Evolutionary conservation across 192 early-diverging fungal genomes (phyloP), one percentile per base, ranked within the genome.

Genomic region (Coemansia sp.): DNA sequence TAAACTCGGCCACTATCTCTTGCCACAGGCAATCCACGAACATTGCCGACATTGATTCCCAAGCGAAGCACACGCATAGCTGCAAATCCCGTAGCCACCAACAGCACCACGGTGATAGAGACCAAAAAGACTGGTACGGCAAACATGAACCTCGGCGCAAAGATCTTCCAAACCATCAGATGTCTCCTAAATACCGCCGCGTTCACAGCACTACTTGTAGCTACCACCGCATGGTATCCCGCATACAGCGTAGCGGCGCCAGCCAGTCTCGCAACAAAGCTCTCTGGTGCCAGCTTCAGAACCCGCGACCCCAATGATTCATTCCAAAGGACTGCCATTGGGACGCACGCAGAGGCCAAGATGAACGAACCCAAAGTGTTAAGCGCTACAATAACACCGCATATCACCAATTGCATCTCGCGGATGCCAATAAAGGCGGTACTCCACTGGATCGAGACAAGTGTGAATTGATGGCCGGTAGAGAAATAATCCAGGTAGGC

Each of bases 101-200:
- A 45, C 29, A 82, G 39, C 34, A 65, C 59, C n/a, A 46, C 61
- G 5, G 44, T 53, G 15, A 36, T 37, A 4, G 72, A 60, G 10
- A 46, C 50, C 8, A 82, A 57, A 11, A 69, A 38, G 4, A 77
- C 72, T 0, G 79, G 79, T 10, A 60, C 72, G 1, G 79, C 46
- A 25, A 93, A 74, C 78, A 98, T 86, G 66, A 92, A 95, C 67
- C 95, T 85, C 1, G 96, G 95, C 10, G 93, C 94, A 91, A 94
- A 98, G 9, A 97, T 87, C 65, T 94, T 94, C 96, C 95, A 98
- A n/a, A 95, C 93, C 96, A 97, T 97, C 66, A 97, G 85, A 76
- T 98, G 95, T 1, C 96, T 82, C 48, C 92, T 76, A 74, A 94
- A 92, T 69, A 81, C 75, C 10, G 87, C 90, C 0, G 90, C 92